Evolutionary conservation across 2,329 filamentous ascomycete genomes (phyloP).

Genomic region (Curvularia sp.): DNA sequence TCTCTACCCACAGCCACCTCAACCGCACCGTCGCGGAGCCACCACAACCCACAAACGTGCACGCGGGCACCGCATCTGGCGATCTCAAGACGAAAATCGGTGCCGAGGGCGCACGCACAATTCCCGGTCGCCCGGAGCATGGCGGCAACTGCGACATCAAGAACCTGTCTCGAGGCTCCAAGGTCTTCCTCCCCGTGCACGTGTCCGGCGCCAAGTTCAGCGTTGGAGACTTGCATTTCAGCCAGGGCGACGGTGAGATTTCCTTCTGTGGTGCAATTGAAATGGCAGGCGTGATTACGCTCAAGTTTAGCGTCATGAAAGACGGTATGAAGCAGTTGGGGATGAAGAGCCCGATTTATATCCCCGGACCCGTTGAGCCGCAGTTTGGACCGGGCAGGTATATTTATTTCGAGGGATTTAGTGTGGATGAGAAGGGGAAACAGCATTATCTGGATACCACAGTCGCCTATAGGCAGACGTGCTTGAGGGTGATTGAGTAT

Average conservation of each 20-base stretch:
- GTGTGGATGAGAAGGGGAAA: conserved; percentile 84
- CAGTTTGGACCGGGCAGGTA: conserved; percentile 83
- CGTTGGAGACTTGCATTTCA: conserved; percentile 88
- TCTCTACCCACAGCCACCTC: conserved; percentile 65
- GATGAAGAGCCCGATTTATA: conserved; percentile 84
- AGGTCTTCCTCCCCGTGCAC: conserved; percentile 87
- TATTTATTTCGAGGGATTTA: conserved; percentile 89
- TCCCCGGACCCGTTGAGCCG: conserved; percentile 85
- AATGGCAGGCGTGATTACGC: conserved; percentile 89
- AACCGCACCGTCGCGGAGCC: conserved; percentile 77
- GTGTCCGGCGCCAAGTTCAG: conserved; percentile 87
- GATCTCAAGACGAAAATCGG: conserved; percentile 71
- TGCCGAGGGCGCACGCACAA: conserved; percentile 80
- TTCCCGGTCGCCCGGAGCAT: conserved; percentile 83
- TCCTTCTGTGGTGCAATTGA: conserved; percentile 81
- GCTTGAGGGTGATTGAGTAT: conserved; percentile 79
- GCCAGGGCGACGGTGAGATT: conserved; percentile 89
- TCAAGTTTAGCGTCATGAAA: conserved; percentile 90
- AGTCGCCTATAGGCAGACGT: conserved; percentile 84
- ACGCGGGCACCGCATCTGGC: conserved; percentile 70
- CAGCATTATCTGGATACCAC: conserved; percentile 90
- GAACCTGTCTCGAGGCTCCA: conserved; percentile 78
- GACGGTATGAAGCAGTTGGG: conserved; percentile 75
- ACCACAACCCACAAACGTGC: conserved; percentile 73
- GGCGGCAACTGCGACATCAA: conserved; percentile 94